Evolutionary conservation across 257 asterid genomes (phyloP), one percentile per base, ranked within the genome.

Genomic region (Rehmannia glutinosa): DNA sequence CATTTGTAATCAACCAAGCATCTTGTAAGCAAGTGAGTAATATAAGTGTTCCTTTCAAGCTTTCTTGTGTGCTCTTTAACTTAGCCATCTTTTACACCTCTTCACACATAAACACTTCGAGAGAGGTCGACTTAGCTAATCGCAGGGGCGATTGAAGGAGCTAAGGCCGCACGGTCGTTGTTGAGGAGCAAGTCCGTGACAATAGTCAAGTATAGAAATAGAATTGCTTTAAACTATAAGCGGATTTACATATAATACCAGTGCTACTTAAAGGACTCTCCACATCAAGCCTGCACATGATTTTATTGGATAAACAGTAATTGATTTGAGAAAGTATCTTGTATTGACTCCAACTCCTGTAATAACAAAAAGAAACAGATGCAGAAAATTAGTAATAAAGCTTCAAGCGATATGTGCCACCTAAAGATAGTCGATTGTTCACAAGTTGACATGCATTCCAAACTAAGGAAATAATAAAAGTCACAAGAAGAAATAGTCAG

Each of bases 251-350:
- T 3, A 62, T 27, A 33, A 46, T 91, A 94, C 99, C 99, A 39
- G 97, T 87, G 64, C 77, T 73, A 66, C 89, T 62, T 67, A 94
- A 78, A 65, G 97, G 97, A 72, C 85, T 81, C 72, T 79, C 82
- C 69, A 83, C 91, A 50, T 84, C 77, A 94, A 91, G 33, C 97
- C 99, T 71, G 83, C 84, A 78, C 99, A 94, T n/a, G 99, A 91
- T 81, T 94, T 94, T 77, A 94, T 87, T 21, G 99, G 99, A 83
- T 94, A 94, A 67, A 94, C 45, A 53, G 82, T 81, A 71, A 94
- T 87, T 57, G 95, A 86, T 71, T 75, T 87, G 77, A 94, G 91
- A 47, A 71, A 76, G 71, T 51, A 71, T 64, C 77, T 77, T 16
- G 74, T 41, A 28, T 57, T 53, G 27, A 63, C 72, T 79, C 73